Percentiles rank a stretch among this genome's conserved stretches.
Evolutionary conservation across 352 stramenopile species (phyloP).

Genomic region (Pythium biforme): DNA sequence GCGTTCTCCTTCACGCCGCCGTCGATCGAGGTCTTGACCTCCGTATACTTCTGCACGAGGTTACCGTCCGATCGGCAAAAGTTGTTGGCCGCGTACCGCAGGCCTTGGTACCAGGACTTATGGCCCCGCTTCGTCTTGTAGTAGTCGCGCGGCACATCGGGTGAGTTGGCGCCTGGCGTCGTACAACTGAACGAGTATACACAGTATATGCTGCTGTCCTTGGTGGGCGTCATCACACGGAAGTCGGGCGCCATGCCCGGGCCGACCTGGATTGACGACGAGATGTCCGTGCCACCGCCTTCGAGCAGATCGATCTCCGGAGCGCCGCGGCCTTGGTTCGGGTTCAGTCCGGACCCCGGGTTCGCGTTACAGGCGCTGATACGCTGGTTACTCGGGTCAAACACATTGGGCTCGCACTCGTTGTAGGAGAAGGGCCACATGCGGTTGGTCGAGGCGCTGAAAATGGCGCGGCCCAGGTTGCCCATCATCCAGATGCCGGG

Average conservation of each 20-base stretch:
- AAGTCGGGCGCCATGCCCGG: conserved; percentile 65
- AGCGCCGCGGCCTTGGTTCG: conserved; percentile 86
- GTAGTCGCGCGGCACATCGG: conserved; percentile 37
- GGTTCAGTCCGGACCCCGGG: conserved; percentile 91
- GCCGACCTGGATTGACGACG: conserved; percentile 88
- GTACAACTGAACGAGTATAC: conserved; percentile 43
- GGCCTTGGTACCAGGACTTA: conserved; percentile 70
- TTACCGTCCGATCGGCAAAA: conserved; percentile 34
- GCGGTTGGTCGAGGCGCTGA: conserved; percentile 90
- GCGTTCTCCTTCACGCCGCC: conserved; percentile 48
- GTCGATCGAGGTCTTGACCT: conserved; percentile 35
- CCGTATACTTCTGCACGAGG: conserved; percentile 36
- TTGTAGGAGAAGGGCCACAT: conserved; percentile 97
- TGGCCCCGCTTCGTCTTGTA: conserved; percentile 50
- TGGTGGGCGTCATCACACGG: conserved; percentile 30
- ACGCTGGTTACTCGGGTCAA: conserved; percentile 64
- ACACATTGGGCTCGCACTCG: conserved; percentile 77
- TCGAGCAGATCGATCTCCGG: conserved; percentile 97
- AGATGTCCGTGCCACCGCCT: conserved; percentile 79
- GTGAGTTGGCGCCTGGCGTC: conserved; percentile 43
- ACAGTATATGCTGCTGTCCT: conserved; percentile 28
- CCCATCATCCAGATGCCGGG: conserved; percentile 96
- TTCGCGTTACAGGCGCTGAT: conserved; percentile 90
- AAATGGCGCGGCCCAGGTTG: conserved; percentile 96
- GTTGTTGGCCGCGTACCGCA: conserved; percentile 60